Evolutionary conservation across 2,329 filamentous ascomycete genomes (phyloP), one percentile per base, ranked within the genome.

Genomic region (Paracamarosporium sp.): DNA sequence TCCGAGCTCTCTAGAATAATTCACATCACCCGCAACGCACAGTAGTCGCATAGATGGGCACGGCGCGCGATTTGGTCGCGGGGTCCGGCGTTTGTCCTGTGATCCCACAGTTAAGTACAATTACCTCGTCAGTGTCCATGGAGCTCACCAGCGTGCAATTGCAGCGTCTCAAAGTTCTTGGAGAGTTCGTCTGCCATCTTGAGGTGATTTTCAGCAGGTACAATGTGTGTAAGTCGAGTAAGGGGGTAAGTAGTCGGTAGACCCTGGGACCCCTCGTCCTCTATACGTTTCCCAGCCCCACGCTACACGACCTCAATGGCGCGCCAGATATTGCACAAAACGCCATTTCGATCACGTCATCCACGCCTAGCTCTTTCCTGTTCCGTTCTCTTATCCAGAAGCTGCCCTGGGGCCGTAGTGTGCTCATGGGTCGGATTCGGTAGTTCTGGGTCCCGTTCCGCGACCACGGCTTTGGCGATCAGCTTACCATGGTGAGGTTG

Each of bases 11-110:
- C 41, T 25, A 36, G 5, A 33, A 20, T 22, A 20, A 5, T 20
- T 33, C 25, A n/a, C 33, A 20, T 31, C 30, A 45, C 44, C n/a
- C n/a, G 7, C 13, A 50, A 64, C 79, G 47, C 75, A 86, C 88
- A n/a, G 90, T 94, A 5, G 93, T 93, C 13, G 94, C 93, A 76
- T 98, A 98, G 75, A 99, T 98, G 53, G 95, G 95, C 8, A 97
- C 93, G 45, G 94, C 95, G 70, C 95, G 88, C 25, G 95, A 85
- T 59, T 96, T 94, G 61, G 94, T 97, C 2, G 88, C 77, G 25
- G 90, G 80, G 75, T 98, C 95, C 24, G 91, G 88, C 69, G 88
- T 83, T 68, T 96, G 91, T 61, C 73, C 92, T 96, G 68, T 27
- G 30, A 62, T 27, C 61, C 59, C 38, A 54, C n/a, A 24, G 12